Base-by-base conservation (phyloP, 176 grass and related monocot species). In the Carex kokanica region DNA sequence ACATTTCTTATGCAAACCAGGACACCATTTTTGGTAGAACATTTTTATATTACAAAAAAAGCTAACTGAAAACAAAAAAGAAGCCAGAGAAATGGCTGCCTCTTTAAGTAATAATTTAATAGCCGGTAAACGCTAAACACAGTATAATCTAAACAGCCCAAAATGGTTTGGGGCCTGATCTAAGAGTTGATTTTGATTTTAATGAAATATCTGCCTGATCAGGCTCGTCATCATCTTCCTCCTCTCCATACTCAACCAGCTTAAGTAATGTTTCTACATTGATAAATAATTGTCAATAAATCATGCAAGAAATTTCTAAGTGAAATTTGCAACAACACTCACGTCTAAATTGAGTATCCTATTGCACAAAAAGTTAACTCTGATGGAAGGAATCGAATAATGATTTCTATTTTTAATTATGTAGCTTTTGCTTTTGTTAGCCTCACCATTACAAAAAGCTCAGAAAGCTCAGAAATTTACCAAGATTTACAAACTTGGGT, bases 181-280 rank as follows among this genome's bases (percentile, higher is more conserved):
- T 87, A 2, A 29, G 67, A 75, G 60, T 82, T 67, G 78, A 27
- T 24, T 79, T 90, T 51, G 86, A 80, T 32, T 53, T 31, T 24
- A 78, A 38, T 29, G 65, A 14, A 20, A 23, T 83, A 6, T 85
- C 45, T 2, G 9, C 82, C 13, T 58, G 63, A 72, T 89, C 83
- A 83, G 29, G 15, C 31, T 88, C 81, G 0, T 78, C 89, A 0
- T 95, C 89, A 0, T 94, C 93, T 0, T 95, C 95, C 1, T 90
- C 92, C 27, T 97, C 93, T 74, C 96, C 93, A 71, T 99, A 99
- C 77, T 99, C 91, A 81, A 93, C 89, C 64, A 99, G 91, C 83
- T 93, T 99, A 43, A 95, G 77, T 75, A 99, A 49, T 57, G 89
- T 95, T 86, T 99, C 91, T 93, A 62, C 61, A 82, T 81, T 58